These are phyloP conservation scores for Yarrowia sp. DNA, from an alignment of 805 yeast species.

Conservation along the genomic window DNA sequence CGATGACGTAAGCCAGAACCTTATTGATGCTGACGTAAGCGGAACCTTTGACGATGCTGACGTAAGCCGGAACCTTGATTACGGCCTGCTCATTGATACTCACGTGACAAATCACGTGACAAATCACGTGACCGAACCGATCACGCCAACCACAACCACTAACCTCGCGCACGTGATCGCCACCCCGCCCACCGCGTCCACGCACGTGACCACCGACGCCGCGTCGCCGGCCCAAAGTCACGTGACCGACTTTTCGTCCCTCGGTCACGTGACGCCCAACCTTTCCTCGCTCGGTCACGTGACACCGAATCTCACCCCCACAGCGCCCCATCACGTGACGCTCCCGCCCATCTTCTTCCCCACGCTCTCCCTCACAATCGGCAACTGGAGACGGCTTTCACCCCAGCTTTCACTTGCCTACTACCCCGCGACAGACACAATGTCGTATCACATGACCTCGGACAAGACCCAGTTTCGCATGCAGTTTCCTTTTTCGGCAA, in stretches of 20 bases:
- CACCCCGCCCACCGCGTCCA: not conserved
- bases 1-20: too few species aligned
- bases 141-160: not conserved
- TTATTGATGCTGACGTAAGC: too few species aligned
- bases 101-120: too few species aligned
- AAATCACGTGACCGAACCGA: too few species aligned
- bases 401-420: slow-evolving; percentile 22
- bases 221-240: not conserved
- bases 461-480: slow-evolving; percentile 23
- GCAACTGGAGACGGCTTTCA: slow-evolving; percentile 23
- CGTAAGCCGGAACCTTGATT: too few species aligned
- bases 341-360: slow-evolving; percentile 28
- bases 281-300: not conserved
- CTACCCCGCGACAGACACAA: slow-evolving; percentile 27
- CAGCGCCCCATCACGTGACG: slow-evolving; percentile 1
- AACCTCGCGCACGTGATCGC: not conserved
- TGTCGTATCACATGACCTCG: slow-evolving; percentile 24
- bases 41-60: too few species aligned
- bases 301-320: slow-evolving; percentile 8
- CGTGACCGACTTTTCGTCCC: not conserved
- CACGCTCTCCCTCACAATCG: slow-evolving; percentile 18
- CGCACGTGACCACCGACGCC: not conserved
- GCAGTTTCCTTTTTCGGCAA: slow-evolving; percentile 23
- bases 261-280: not conserved
- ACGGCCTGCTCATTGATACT: too few species aligned